Conservation (phyloP, 768 basidiomycete species). For the Porpolomopsis calyptriformis region DNA sequence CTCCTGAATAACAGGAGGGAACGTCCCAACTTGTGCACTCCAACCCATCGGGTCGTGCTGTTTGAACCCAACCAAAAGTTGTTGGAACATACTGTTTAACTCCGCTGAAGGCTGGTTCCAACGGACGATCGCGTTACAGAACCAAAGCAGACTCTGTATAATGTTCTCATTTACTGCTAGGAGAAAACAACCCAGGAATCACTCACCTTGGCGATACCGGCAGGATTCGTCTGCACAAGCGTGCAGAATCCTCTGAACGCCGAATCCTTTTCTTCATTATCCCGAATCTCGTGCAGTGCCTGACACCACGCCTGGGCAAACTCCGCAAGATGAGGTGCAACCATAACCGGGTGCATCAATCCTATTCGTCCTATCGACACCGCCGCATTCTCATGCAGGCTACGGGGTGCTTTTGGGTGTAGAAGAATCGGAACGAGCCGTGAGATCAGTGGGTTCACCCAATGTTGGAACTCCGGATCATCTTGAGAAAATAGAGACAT, state of each 20-base stretch:
- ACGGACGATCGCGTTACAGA: slow-evolving; percentile 94
- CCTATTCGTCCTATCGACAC: slow-evolving; percentile 97
- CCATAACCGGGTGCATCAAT: slow-evolving; percentile 78
- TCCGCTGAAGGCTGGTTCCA: slow-evolving; percentile 91
- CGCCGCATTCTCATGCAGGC: slow-evolving; percentile 94
- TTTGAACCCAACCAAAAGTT: slow-evolving; percentile 84
- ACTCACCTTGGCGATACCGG: slow-evolving; percentile 81
- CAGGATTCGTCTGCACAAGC: slow-evolving; percentile 88
- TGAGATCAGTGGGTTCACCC: slow-evolving; percentile 78
- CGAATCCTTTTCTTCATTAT: slow-evolving; percentile 99
- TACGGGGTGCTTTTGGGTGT: slow-evolving; percentile 86
- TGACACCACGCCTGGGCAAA: slow-evolving; percentile 97
- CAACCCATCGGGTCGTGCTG: slow-evolving; percentile 77
- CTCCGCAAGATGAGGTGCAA: slow-evolving; percentile 80
- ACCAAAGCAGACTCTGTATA: slow-evolving; percentile 81
- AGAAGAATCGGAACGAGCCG: slow-evolving; percentile 89
- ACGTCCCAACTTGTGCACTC: slow-evolving; percentile 69
- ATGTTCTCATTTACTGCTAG: slow-evolving; percentile 8
- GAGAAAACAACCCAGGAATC: not conserved
- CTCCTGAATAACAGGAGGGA: slow-evolving; percentile 84
- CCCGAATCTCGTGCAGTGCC: slow-evolving; percentile 94
- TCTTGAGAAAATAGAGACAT: slow-evolving; percentile 27
- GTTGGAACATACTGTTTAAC: slow-evolving; percentile 89
- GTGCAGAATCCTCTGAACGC: slow-evolving; percentile 97
- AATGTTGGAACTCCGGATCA: slow-evolving; percentile 83